A percentile compares a stretch with the other conserved stretches of the same genome.
Conservation (phyloP, 176 grass and related monocot species). For the Eremochloa ophiuroides region DNA sequence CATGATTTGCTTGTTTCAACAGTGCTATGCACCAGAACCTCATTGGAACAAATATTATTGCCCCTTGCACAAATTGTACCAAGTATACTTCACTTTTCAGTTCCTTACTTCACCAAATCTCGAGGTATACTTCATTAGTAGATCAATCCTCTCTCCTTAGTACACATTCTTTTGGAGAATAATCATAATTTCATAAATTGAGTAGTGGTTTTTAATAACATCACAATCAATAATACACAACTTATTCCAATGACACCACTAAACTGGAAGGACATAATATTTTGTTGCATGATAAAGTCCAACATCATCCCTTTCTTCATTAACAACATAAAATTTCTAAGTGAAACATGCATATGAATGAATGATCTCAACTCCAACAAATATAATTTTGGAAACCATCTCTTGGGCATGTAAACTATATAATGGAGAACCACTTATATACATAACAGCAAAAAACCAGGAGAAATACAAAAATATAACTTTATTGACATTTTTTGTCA, state of each 20-base stretch:
- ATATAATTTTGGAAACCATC: too few relatives aligned
- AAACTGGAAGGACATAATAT: too few relatives aligned
- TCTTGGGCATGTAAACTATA: too few relatives aligned
- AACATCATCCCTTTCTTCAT: too few relatives aligned
- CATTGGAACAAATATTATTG: slow-evolving; percentile 41
- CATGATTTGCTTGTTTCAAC: slow-evolving; percentile 16
- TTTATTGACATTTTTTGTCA: neutral
- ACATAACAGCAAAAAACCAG: too few relatives aligned
- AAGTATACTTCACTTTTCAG: slow-evolving; percentile 53
- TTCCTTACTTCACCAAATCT: slow-evolving; percentile 43
- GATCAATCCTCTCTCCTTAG: neutral
- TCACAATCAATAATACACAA: neutral
- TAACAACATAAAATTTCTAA: too few relatives aligned
- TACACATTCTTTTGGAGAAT: neutral
- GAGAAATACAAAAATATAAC: neutral
- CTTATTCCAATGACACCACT: too few relatives aligned
- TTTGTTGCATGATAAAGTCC: too few relatives aligned
- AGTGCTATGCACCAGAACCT: slow-evolving; percentile 59
- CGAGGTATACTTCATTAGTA: neutral
- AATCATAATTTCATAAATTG: neutral
- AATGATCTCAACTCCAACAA: too few relatives aligned
- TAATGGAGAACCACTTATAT: too few relatives aligned
- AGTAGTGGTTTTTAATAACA: neutral
- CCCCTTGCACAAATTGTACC: slow-evolving; percentile 70
- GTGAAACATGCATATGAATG: too few relatives aligned